These are phyloP conservation scores for Taphrina betulina DNA, from an alignment of 1,139 yeast species.

Conservation along the genomic window DNA sequence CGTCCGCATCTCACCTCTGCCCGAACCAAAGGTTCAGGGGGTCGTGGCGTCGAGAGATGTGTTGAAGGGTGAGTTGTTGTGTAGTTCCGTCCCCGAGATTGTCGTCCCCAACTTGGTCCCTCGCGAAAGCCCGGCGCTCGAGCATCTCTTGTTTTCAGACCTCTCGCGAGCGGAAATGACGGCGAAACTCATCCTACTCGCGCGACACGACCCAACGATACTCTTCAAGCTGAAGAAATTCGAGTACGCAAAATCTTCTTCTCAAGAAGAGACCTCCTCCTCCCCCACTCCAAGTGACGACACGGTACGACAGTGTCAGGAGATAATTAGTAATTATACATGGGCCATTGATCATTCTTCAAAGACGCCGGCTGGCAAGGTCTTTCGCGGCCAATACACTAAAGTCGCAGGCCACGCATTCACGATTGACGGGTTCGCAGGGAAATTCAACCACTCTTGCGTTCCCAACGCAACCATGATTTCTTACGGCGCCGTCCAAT, in stretches of 20 bases:
- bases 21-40: conserved; percentile 4
- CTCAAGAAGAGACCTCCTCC: too few relatives aligned
- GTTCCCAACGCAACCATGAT: conserved; percentile 25
- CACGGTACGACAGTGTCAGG: neutral
- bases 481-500: conserved; percentile 21
- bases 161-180: conserved; percentile 20
- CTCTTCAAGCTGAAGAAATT: neutral
- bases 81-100: conserved; percentile 11
- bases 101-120: conserved; percentile 4
- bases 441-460: conserved; percentile 21
- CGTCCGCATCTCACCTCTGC: conserved; percentile 2
- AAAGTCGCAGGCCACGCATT: conserved; percentile 25
- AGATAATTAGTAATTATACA: conserved; percentile 8
- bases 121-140: neutral
- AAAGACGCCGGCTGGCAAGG: conserved; percentile 2
- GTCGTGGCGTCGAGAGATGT: conserved; percentile 6
- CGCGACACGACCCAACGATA: neutral
- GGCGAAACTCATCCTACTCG: conserved; percentile 4
- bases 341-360: conserved; percentile 23
- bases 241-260: conserved; percentile 6
- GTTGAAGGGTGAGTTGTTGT: conserved; percentile 13
- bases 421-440: conserved; percentile 13
- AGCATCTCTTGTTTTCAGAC: conserved; percentile 10
- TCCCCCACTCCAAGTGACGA: neutral
- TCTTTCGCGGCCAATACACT: conserved; percentile 1